phyloP scores from a whole-genome alignment of 208 protist genomes.

The Acanthamoeba lugdunensis region DNA sequence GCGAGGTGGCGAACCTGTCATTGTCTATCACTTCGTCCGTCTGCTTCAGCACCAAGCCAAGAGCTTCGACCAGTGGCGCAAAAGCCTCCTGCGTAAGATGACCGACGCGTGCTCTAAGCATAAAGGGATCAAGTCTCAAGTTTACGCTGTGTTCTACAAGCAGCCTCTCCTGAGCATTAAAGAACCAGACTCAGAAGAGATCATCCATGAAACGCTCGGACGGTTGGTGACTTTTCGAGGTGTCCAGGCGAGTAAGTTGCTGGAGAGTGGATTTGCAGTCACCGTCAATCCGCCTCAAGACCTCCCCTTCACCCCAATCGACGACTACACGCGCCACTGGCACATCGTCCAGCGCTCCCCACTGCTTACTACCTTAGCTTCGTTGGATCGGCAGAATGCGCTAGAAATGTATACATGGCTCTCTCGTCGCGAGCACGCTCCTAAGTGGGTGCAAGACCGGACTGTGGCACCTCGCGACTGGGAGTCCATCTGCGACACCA shows the following conservation, averaged over 20 bases:
- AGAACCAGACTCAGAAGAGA: neutral
- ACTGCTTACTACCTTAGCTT: neutral
- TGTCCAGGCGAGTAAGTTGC: neutral
- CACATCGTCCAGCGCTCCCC: neutral
- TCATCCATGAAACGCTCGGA: neutral
- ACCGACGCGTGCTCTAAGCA: neutral
- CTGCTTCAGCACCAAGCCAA: neutral
- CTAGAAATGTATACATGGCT: neutral
- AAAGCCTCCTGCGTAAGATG: neutral
- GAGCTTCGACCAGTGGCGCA: neutral
- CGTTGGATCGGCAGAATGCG: neutral
- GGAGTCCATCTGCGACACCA: neutral
- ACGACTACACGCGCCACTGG: neutral
- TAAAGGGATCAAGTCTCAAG: neutral
- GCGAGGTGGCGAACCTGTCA: neutral
- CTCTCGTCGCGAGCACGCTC: neutral
- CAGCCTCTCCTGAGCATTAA: neutral
- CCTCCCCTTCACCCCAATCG: neutral
- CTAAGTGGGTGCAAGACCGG: neutral
- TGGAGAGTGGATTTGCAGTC: neutral
- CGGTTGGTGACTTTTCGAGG: neutral
- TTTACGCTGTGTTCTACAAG: neutral
- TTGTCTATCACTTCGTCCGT: neutral
- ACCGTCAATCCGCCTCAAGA: neutral
- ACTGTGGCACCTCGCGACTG: neutral